A percentile compares a stretch with the other conserved stretches of the same genome.
Evolutionary conservation across 148 eudicot species (phyloP).

Genomic region (Spergularia marina): DNA sequence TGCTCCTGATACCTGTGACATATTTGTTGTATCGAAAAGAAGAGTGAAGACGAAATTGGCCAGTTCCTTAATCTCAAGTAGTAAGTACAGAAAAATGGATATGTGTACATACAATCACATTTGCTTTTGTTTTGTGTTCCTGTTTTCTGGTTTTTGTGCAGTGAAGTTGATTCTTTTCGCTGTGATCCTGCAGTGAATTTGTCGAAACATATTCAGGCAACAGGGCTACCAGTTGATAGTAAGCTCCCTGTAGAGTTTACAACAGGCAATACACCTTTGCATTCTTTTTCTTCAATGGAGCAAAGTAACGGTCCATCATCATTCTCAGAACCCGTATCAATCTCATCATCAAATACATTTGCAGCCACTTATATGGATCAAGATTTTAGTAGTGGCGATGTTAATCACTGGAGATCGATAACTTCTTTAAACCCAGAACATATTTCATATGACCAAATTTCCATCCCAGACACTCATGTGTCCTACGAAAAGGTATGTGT

Average conservation of each 20-base stretch:
- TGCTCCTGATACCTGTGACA: slow-evolving; percentile 57
- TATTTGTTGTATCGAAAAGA: slow-evolving; percentile 56
- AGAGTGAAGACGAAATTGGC: slow-evolving; percentile 49
- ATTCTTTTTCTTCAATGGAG: slow-evolving; percentile 31
- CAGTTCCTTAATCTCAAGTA: slow-evolving; percentile 33
- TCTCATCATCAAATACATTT: slow-evolving; percentile 23
- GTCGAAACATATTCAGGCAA: neutral
- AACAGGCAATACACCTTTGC: slow-evolving; percentile 27
- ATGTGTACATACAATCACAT: too few species aligned
- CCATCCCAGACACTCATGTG: slow-evolving; percentile 19
- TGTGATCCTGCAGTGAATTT: slow-evolving; percentile 14
- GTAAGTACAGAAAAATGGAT: slow-evolving; percentile 28
- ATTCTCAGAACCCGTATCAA: slow-evolving; percentile 23
- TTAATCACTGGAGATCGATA: slow-evolving; percentile 21
- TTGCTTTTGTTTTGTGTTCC: neutral
- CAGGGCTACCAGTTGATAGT: neutral
- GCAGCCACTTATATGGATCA: slow-evolving; percentile 20
- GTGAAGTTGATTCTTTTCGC: neutral
- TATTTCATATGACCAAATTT: slow-evolving; percentile 23
- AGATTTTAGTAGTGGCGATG: slow-evolving; percentile 19
- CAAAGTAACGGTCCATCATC: slow-evolving; percentile 26
- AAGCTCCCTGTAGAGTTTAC: slow-evolving; percentile 26
- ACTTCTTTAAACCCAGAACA: slow-evolving; percentile 41
- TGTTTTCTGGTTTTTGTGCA: neutral
- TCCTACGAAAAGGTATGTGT: slow-evolving; percentile 32